Evolutionary conservation across 495 filamentous ascomycete genomes (phyloP), one percentile per base, ranked within the genome.

Genomic region (Chaetomium tenue): DNA sequence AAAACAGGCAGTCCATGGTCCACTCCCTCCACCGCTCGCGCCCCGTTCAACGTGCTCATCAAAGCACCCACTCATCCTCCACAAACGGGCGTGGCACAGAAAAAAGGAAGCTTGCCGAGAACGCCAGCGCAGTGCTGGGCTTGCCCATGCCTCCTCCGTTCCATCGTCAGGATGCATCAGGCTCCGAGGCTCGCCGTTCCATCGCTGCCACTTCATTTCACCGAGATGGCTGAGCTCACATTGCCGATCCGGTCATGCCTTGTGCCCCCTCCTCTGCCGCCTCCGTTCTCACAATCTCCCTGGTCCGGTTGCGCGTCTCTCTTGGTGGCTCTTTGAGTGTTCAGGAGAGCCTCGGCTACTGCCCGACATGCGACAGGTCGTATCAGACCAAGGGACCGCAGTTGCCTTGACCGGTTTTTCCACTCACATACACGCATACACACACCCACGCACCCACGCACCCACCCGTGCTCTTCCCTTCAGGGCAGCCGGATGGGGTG

Each of bases 111-210:
- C 53, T 39, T 5, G 58, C 58, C 47, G 47, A 51, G 28, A 61
- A 16, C 20, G 20, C 46, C 46, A 52, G 28, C 25, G 42, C 25
- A 26, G 33, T 1, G 18, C 30, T 11, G n/a, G 55, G 57, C 26
- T 50, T 58, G 55, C 22, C 39, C 57, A 48, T 37, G 57, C 25
- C 44, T 59, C 42, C 44, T 59, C 42, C 57, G 39, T 59, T 59
- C 16, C 23, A 25, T 12, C 39, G 22, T 50, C 26, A 25, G 42
- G 26, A 33, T 33, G 44, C 44, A 60, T 58, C 56, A 47, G 25
- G 53, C 11, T 13, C 13, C 46, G 40, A 47, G 25, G 53, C 11
- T 22, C 13, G 40, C 4, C 33, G n/a, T 33, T 57, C 33, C 37
- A 57, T 57, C 53, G 22, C 13, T 50, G 46, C 46, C 46, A 50